Evolutionary conservation across 305 asterid genomes (phyloP).

Genomic region (Plantago coronopus): DNA sequence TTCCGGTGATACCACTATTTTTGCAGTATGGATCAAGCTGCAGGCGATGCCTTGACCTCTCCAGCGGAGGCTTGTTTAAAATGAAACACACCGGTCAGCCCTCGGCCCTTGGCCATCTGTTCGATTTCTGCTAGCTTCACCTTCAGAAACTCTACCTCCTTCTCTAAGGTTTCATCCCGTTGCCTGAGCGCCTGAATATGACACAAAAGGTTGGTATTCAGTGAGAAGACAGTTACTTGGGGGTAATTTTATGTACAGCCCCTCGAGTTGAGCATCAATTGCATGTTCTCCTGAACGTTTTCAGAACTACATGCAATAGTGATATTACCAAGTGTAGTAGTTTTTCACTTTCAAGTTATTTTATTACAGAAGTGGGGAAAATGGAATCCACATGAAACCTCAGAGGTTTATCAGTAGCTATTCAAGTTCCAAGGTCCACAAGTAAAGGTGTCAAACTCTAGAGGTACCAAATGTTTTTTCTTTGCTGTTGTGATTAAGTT

Average conservation of each 20-base stretch:
- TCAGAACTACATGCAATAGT: too few relatives aligned
- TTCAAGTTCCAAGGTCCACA: background rate
- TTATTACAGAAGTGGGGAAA: background rate
- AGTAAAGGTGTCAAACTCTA: background rate
- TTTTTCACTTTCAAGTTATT: background rate
- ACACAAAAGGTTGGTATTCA: background rate
- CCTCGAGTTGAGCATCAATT: background rate
- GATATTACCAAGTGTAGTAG: background rate
- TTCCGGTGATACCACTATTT: too few relatives aligned
- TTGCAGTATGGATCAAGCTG: constrained; percentile 32
- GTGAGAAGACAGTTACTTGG: background rate
- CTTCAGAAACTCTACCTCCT: constrained; percentile 67
- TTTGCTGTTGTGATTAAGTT: background rate
- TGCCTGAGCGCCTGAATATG: constrained; percentile 57
- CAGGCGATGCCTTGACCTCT: constrained; percentile 47
- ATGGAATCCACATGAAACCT: background rate
- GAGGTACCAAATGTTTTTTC: background rate
- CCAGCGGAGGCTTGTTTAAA: constrained; percentile 39
- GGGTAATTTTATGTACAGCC: too few relatives aligned
- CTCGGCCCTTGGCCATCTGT: constrained; percentile 60
- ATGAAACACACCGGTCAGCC: constrained; percentile 64
- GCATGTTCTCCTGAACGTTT: background rate
- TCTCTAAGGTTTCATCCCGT: constrained; percentile 53
- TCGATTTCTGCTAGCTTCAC: constrained; percentile 68
- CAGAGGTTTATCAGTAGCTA: background rate